Evolutionary conservation across 495 filamentous ascomycete species (phyloP).

Genomic region (Parmelia sp.): DNA sequence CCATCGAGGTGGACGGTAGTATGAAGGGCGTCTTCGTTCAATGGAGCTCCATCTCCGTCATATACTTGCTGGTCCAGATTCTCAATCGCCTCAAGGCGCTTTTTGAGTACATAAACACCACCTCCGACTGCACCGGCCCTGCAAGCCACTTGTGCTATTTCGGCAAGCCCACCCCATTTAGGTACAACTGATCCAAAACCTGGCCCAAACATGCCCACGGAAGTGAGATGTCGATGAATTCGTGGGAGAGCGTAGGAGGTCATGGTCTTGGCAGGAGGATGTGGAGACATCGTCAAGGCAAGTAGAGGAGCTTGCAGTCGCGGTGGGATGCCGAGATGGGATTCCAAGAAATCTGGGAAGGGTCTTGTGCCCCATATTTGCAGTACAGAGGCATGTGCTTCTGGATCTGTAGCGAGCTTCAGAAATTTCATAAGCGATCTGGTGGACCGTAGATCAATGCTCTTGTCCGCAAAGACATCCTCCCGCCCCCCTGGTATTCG

Average conservation of each 20-base stretch:
- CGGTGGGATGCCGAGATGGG: slow-evolving; percentile 66
- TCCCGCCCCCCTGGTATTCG: slow-evolving; percentile 79
- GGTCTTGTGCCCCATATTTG: slow-evolving; percentile 33
- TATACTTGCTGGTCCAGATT: slow-evolving; percentile 16
- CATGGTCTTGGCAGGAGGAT: slow-evolving; percentile 47
- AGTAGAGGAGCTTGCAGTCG: slow-evolving; percentile 65
- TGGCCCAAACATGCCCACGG: slow-evolving; percentile 77
- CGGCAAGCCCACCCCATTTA: slow-evolving; percentile 89
- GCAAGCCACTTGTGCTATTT: slow-evolving; percentile 87
- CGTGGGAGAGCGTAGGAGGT: slow-evolving; percentile 59
- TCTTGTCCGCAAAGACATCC: slow-evolving; percentile 71
- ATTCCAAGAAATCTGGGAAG: slow-evolving; percentile 58
- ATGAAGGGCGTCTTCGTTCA: background rate
- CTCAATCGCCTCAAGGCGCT: slow-evolving; percentile 46
- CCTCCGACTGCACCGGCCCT: slow-evolving; percentile 90
- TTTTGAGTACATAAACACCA: slow-evolving; percentile 78
- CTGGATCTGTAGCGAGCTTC: slow-evolving; percentile 63
- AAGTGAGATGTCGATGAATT: slow-evolving; percentile 75
- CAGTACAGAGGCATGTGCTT: slow-evolving; percentile 36
- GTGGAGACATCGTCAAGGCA: slow-evolving; percentile 70
- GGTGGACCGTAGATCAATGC: slow-evolving; percentile 68
- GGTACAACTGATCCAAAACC: slow-evolving; percentile 81
- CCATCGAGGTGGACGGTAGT: slow-evolving; percentile 43
- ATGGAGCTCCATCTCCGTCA: slow-evolving; percentile 1
- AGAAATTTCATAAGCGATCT: slow-evolving; percentile 82